Evolutionary conservation across 345 rosid genomes (phyloP).

Genomic region (Nephelium lappaceum): DNA sequence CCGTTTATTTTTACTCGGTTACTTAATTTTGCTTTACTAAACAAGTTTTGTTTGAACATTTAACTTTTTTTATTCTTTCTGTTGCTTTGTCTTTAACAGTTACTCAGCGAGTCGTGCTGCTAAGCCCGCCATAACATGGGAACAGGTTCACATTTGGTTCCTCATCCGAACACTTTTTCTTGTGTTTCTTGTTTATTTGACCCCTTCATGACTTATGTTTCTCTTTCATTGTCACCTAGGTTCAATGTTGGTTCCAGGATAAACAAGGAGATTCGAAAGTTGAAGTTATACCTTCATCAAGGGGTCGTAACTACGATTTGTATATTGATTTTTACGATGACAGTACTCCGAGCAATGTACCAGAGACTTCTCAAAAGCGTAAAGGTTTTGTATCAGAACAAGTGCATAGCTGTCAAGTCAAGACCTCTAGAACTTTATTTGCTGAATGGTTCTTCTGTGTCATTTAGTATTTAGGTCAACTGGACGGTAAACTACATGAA

Average conservation of each 20-base stretch:
- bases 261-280: constrained; percentile 37
- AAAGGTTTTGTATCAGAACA: constrained; percentile 45
- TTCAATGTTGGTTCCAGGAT: constrained; percentile 66
- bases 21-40: neutral
- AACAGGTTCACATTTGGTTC: constrained; percentile 47
- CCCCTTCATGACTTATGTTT: neutral
- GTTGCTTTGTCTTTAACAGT: constrained; percentile 41
- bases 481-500: neutral
- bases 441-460: constrained; percentile 2
- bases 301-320: constrained; percentile 29
- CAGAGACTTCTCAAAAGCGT: constrained; percentile 29
- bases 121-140: constrained; percentile 64
- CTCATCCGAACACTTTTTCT: neutral
- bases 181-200: neutral
- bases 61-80: neutral
- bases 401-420: neutral
- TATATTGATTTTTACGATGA: constrained; percentile 48
- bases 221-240: constrained; percentile 42
- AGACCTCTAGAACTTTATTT: neutral
- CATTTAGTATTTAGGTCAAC: constrained; percentile 9
- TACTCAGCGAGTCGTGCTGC: constrained; percentile 50
- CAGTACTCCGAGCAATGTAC: constrained; percentile 17
- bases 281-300: constrained; percentile 25
- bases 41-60: neutral
- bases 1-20: neutral